phyloP scores from a whole-genome alignment of 1,284 basidiomycete genomes.

The Trichosporon coremiiforme region DNA sequence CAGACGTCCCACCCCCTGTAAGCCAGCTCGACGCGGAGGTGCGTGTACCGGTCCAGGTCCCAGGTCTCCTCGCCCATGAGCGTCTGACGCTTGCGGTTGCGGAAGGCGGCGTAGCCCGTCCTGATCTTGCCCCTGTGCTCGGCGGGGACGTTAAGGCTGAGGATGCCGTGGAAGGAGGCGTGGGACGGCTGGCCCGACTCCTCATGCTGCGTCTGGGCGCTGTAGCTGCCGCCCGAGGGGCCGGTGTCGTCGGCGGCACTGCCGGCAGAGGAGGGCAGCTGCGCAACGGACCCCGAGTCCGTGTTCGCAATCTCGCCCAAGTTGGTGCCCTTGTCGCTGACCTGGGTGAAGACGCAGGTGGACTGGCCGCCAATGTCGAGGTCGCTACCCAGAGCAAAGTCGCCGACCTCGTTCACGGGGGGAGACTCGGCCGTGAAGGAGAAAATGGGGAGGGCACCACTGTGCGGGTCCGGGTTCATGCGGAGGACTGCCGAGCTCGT shows the following conservation, averaged over 20 bases:
- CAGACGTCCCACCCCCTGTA: slow-evolving; percentile 53
- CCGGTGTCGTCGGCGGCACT: neutral
- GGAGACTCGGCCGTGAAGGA: slow-evolving; percentile 35
- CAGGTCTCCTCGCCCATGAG: slow-evolving; percentile 59
- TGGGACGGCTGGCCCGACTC: slow-evolving; percentile 32
- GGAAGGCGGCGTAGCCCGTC: slow-evolving; percentile 60
- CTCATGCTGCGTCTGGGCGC: neutral
- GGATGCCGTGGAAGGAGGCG: slow-evolving; percentile 48
- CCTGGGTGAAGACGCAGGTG: slow-evolving; percentile 41
- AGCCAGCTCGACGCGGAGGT: slow-evolving; percentile 57
- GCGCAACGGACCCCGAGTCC: neutral
- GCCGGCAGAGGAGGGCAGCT: neutral
- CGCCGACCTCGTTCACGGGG: slow-evolving; percentile 30
- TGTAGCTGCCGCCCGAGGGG: neutral
- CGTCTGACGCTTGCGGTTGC: slow-evolving; percentile 57
- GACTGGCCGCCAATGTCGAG: slow-evolving; percentile 53
- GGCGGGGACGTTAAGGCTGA: slow-evolving; percentile 51
- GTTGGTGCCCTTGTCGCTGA: slow-evolving; percentile 23
- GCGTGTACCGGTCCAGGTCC: slow-evolving; percentile 58
- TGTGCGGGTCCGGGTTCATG: slow-evolving; percentile 40
- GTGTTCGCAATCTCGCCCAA: slow-evolving; percentile 13
- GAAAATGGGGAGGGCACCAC: slow-evolving; percentile 42
- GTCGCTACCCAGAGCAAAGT: slow-evolving; percentile 49
- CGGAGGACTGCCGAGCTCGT: slow-evolving; percentile 37
- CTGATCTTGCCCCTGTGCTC: slow-evolving; percentile 50